These are phyloP conservation scores for Geranium incanum DNA, from an alignment of 441 rosid genomes.

Conservation along the genomic window DNA sequence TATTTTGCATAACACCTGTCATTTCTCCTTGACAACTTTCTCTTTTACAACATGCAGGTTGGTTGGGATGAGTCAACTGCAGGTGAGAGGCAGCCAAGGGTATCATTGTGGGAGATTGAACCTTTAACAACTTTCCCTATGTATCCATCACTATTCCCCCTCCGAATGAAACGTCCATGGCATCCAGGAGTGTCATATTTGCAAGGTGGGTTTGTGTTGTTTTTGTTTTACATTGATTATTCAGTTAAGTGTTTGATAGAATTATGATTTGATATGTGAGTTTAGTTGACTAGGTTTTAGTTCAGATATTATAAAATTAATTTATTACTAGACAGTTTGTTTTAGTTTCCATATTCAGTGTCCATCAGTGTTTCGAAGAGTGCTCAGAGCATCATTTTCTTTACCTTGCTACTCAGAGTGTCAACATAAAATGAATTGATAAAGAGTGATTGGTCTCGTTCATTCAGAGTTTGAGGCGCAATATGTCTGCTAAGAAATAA, in stretches of 20 bases:
- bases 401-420: not conserved
- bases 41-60: slow-evolving; percentile 46
- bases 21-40: not conserved
- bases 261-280: not conserved
- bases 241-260: not conserved
- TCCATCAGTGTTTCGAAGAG: not conserved
- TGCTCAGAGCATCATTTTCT: not conserved
- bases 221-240: not conserved
- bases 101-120: slow-evolving; percentile 97
- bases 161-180: slow-evolving; percentile 98
- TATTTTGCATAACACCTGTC: not conserved
- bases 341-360: not conserved
- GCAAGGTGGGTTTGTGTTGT: slow-evolving; percentile 41
- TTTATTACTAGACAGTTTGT: not conserved
- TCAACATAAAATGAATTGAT: not conserved
- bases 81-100: slow-evolving; percentile 97
- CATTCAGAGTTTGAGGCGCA: not conserved
- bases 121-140: slow-evolving; percentile 96
- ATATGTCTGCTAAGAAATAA: not conserved
- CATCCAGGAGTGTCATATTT: slow-evolving; percentile 74
- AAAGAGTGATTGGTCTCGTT: not conserved
- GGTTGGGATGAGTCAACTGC: slow-evolving; percentile 99
- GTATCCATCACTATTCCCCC: slow-evolving; percentile 91
- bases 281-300: not conserved
- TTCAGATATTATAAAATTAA: not conserved